Evolutionary conservation across 73 alveolate species (phyloP).

Genomic region (Uronychia setigera): DNA sequence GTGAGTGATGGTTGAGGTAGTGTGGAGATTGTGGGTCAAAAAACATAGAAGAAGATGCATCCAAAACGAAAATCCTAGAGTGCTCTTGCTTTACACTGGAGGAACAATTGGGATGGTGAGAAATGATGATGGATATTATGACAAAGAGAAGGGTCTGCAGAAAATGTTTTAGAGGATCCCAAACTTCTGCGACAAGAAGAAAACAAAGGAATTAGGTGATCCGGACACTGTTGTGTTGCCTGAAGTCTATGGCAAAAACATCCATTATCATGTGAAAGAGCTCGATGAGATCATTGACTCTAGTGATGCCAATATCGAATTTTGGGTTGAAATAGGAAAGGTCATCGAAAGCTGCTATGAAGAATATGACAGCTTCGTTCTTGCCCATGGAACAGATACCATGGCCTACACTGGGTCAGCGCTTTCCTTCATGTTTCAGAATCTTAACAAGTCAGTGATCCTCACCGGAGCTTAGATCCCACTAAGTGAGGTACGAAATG

Average conservation of each 20-base stretch:
- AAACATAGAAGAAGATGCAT: neutral
- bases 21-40: too few relatives aligned
- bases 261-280: constrained; percentile 63
- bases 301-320: constrained; percentile 74
- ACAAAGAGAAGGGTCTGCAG: constrained; percentile 20
- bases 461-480: constrained; percentile 95
- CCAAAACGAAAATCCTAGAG: constrained; percentile 39
- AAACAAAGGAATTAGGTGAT: constrained; percentile 11
- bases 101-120: constrained; percentile 76
- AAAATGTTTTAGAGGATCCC: constrained; percentile 25
- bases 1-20: too few relatives aligned
- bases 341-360: constrained; percentile 80
- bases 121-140: constrained; percentile 56
- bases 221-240: constrained; percentile 68
- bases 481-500: constrained; percentile 74
- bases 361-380: constrained; percentile 90
- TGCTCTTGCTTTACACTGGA: constrained; percentile 69
- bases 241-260: constrained; percentile 55
- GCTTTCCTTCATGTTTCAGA: constrained; percentile 95
- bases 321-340: constrained; percentile 89
- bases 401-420: constrained; percentile 99
- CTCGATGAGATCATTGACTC: constrained; percentile 86
- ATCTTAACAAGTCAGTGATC: constrained; percentile 84
- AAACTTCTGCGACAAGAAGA: constrained; percentile 57
- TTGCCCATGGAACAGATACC: constrained; percentile 97